Evolutionary conservation across 441 rosid genomes (phyloP), one percentile per base, ranked within the genome.

Genomic region (Dalechampia spathulata): DNA sequence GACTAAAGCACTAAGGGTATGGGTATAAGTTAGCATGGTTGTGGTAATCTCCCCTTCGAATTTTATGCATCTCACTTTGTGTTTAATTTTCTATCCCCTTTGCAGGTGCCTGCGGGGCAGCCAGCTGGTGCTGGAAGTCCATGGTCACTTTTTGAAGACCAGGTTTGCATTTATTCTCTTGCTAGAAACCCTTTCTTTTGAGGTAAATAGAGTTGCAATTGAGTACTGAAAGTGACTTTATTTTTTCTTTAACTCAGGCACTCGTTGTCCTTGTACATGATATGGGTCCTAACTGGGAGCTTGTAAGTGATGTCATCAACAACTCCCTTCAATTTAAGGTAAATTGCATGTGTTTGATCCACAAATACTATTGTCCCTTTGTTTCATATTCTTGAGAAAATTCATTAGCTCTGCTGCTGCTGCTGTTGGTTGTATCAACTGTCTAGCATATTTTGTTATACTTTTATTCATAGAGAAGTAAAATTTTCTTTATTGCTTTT

Each of bases 211-310:
- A 62, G 21, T 38, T 60, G 39, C 60, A 42, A 36, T 43, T 26
- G 54, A 36, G 16, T 58, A 52, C 47, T 53, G 67, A 46, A 72
- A 64, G 45, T 34, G 16, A 34, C 30, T 32, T 49, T 49, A 38
- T 47, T 15, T 53, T 63, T 63, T 52, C 58, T 54, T 66, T 66
- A 54, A 64, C 34, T 63, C 65, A 95, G 99, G 99, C 99, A 42
- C 98, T 95, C 67, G 95, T 95, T 54, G 99, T 92, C 66, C 92
- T 95, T 66, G 98, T 95, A 48, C 99, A 95, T 66, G 99, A 95
- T 66, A 79, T 95, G 98, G 99, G 99, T 63, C 99, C 95, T 40
- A 92, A 89, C 60, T 95, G 98, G 99, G 99, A 89, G 83, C 96
- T 95, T 75, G 83, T 95, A 42, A 89, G 99, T 71, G 99, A 95